phyloP scores from a whole-genome alignment of 129 eudicot species.

The Smallanthus sonchifolius region DNA sequence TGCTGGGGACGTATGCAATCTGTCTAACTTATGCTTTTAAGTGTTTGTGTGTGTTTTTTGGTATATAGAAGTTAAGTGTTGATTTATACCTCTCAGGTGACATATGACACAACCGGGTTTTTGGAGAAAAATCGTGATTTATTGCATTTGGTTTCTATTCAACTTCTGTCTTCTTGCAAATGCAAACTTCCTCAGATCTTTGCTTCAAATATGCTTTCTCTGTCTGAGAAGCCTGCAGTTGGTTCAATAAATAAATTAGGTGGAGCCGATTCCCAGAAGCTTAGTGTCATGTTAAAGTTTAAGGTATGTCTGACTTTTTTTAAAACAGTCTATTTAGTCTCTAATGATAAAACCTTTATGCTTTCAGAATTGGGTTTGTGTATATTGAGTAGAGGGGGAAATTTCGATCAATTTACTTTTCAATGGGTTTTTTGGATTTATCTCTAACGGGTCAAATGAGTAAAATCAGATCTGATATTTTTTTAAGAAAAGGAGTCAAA shows the following conservation, averaged over 20 bases:
- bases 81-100: slow-evolving; percentile 45
- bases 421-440: background rate
- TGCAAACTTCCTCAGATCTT: slow-evolving; percentile 56
- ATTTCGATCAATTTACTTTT: background rate
- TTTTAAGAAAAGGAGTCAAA: background rate
- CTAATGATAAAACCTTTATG: background rate
- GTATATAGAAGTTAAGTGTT: background rate
- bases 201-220: slow-evolving; percentile 58
- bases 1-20: slow-evolving; percentile 77
- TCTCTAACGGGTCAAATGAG: background rate
- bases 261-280: slow-evolving; percentile 85
- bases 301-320: slow-evolving; percentile 43
- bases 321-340: background rate
- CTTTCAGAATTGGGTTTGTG: background rate
- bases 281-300: slow-evolving; percentile 76
- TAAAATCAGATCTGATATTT: background rate
- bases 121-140: slow-evolving; percentile 75
- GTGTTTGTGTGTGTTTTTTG: background rate
- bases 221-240: slow-evolving; percentile 53
- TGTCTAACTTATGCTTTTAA: background rate
- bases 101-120: slow-evolving; percentile 70
- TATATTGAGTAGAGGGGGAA: background rate
- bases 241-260: slow-evolving; percentile 74
- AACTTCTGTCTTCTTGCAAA: slow-evolving; percentile 66
- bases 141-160: slow-evolving; percentile 57